phyloP scores from a whole-genome alignment of 2,329 filamentous ascomycete genomes.

The Cladobotryum protrusum region DNA sequence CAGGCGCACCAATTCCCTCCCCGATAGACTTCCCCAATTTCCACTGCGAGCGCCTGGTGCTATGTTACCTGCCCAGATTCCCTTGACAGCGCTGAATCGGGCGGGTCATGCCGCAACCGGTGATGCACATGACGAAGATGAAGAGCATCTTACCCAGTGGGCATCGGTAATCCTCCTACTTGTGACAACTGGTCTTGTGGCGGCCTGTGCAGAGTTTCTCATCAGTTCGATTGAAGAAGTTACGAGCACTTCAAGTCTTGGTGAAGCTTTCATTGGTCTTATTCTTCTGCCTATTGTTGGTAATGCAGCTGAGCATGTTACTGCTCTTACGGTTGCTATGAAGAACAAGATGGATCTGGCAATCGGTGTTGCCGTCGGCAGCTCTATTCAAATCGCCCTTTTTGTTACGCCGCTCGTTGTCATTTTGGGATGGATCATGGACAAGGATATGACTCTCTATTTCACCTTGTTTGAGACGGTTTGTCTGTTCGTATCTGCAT shows the following conservation, averaged over 20 bases:
- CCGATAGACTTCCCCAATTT: conserved; percentile 53
- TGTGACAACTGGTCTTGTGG: conserved; percentile 58
- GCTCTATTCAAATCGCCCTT: conserved; percentile 65
- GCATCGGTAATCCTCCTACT: conserved; percentile 57
- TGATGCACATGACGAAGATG: conserved; percentile 26
- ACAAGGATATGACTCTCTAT: conserved; percentile 68
- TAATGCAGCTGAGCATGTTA: conserved; percentile 68
- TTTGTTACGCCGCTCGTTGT: conserved; percentile 66
- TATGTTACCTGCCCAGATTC: conserved; percentile 43
- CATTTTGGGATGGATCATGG: conserved; percentile 64
- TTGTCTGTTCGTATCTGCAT: conserved; percentile 73
- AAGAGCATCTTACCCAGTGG: conserved; percentile 46
- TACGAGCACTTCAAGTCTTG: conserved; percentile 48
- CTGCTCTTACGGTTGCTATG: conserved; percentile 62
- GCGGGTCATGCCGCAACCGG: conserved; percentile 21
- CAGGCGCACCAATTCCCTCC: conserved; percentile 67
- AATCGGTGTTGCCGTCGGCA: conserved; percentile 65
- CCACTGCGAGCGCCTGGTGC: conserved; percentile 42
- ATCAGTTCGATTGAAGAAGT: conserved; percentile 62
- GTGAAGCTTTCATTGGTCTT: conserved; percentile 63
- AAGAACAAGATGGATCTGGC: conserved; percentile 74
- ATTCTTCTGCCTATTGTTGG: conserved; percentile 69
- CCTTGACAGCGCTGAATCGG: conserved; percentile 31
- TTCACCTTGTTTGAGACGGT: conserved; percentile 88
- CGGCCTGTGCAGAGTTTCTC: conserved; percentile 64